These are phyloP conservation scores for Microdochium trichocladiopsis DNA, from an alignment of 2,329 filamentous ascomycete genomes.

Conservation along the genomic window DNA sequence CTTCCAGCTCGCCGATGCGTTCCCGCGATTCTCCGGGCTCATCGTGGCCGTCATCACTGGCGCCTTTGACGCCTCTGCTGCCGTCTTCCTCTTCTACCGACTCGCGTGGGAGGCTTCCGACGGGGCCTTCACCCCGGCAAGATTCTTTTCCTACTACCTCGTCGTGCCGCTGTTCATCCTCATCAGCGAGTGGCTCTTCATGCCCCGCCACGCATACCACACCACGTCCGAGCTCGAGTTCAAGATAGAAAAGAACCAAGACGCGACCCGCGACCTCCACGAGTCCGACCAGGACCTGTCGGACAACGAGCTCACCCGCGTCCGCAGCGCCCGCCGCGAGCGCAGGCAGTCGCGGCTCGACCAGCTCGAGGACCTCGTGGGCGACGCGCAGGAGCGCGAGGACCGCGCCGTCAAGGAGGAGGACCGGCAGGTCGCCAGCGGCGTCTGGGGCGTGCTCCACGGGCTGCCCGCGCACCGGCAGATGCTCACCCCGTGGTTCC, in stretches of 20 bases:
- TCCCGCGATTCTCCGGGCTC: slow-evolving; percentile 50
- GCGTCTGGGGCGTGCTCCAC: slow-evolving; percentile 68
- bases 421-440: slow-evolving; percentile 49
- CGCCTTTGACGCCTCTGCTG: slow-evolving; percentile 58
- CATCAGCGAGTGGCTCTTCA: slow-evolving; percentile 27
- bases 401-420: slow-evolving; percentile 48
- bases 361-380: slow-evolving; percentile 58
- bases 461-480: slow-evolving; percentile 56
- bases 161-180: slow-evolving; percentile 26
- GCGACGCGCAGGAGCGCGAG: slow-evolving; percentile 45
- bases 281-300: slow-evolving; percentile 48
- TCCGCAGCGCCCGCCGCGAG: slow-evolving; percentile 32
- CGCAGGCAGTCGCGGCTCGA: slow-evolving; percentile 50
- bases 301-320: slow-evolving; percentile 32
- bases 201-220: slow-evolving; percentile 31
- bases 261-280: slow-evolving; percentile 34
- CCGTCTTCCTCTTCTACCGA: slow-evolving; percentile 52
- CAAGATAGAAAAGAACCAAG: slow-evolving; percentile 29
- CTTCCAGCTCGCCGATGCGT: slow-evolving; percentile 59
- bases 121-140: slow-evolving; percentile 21
- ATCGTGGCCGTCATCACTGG: slow-evolving; percentile 56
- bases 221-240: slow-evolving; percentile 27
- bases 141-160: slow-evolving; percentile 33
- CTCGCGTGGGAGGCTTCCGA: slow-evolving; percentile 41
- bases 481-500: slow-evolving; percentile 63